Evolutionary conservation across 768 basidiomycete species (phyloP), one percentile per base, ranked within the genome.

Genomic region (Rhodotorula kratochvilovae): DNA sequence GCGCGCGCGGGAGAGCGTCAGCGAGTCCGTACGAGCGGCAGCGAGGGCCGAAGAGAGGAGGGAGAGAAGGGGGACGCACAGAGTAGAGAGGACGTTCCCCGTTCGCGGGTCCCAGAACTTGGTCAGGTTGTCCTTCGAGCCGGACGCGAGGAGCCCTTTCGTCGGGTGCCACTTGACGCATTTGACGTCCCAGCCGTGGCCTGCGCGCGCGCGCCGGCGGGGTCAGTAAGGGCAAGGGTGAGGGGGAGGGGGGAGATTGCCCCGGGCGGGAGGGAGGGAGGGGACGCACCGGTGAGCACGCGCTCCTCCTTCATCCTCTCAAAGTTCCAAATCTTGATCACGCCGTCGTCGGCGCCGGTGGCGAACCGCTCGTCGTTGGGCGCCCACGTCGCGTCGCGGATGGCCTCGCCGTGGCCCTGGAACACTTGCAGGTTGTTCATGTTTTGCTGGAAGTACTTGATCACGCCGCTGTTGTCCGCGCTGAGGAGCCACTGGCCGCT

Each of bases 41-140:
- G 17, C 15, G 58, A 10, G 53, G 6, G 35, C 15, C 5, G 23
- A 46, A 42, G 43, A 48, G 13, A 35, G 67, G 68, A 60, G 13
- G 15, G 42, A 29, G 48, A 39, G 35, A 42, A 55, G 43, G 39
- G 29, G 29, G 29, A 81, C 89, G 70, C 79, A 94, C 93, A 97
- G 82, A 0, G 94, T 96, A 11, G 92, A 91, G 13, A 99, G 85
- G 17, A 88, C 87, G 1, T 90, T 93, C 46, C 90, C 91, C 17
- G 91, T 92, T 48, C 96, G 85, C 31, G 96, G 96, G 80, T 99
- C 96, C 96, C 96, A 99, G 82, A 99, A 99, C 78, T 98, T 98
- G 81, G 98, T 92, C 76, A 92, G 86, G 80, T 97, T 96, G 81
- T 99, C 96, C 81, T 98, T 98, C 76, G 91, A 92, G 35, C 96